These are phyloP conservation scores for Citrus inodora DNA, from an alignment of 345 rosid species.

Conservation along the genomic window DNA sequence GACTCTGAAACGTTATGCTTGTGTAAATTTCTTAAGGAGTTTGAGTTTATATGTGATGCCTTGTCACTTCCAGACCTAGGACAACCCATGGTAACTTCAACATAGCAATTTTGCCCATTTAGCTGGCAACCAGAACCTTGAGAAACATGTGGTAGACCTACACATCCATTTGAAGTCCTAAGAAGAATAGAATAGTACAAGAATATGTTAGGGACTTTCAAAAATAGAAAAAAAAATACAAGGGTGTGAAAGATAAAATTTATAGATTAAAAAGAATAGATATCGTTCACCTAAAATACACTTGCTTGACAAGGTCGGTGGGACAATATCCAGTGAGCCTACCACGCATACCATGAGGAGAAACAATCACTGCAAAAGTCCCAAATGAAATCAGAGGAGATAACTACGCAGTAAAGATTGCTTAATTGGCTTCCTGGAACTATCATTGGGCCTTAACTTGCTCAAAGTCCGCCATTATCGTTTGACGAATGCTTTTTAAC, in stretches of 20 bases:
- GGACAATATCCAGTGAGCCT: constrained; percentile 90
- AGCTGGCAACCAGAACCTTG: constrained; percentile 57
- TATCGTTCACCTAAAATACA: constrained; percentile 60
- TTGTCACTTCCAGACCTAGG: constrained; percentile 45
- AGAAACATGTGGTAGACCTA: constrained; percentile 63
- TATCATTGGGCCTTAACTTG: background rate
- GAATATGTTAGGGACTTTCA: background rate
- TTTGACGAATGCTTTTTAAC: background rate
- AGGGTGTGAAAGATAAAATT: background rate
- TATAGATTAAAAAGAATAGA: background rate
- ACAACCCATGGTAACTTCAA: constrained; percentile 86
- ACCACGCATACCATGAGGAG: constrained; percentile 98
- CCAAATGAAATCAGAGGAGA: constrained; percentile 22
- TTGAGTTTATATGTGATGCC: constrained; percentile 37
- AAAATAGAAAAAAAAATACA: background rate
- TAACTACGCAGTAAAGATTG: constrained; percentile 17
- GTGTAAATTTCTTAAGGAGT: constrained; percentile 40
- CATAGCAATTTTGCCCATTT: constrained; percentile 67
- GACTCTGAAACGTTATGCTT: constrained; percentile 63
- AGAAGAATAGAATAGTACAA: constrained; percentile 12
- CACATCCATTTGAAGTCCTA: constrained; percentile 55
- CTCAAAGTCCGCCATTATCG: background rate
- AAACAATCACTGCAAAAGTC: constrained; percentile 67
- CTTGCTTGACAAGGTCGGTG: constrained; percentile 91
- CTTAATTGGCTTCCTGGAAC: background rate